phyloP scores from a whole-genome alignment of 1,139 yeast species.

The Zygosaccharomyces pseudobailii region DNA sequence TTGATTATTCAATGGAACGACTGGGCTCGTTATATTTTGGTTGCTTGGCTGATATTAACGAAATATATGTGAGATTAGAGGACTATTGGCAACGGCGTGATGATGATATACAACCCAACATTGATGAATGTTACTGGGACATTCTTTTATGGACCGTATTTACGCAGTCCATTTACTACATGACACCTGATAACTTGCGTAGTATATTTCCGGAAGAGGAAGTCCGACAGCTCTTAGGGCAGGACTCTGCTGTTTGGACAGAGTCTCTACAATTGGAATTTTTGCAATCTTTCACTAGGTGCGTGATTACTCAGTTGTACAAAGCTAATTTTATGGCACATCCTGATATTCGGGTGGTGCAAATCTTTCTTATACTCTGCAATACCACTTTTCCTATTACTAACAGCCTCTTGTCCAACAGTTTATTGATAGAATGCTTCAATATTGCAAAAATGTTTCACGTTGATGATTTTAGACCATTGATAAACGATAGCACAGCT shows the following conservation, averaged over 20 bases:
- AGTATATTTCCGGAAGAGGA: slow-evolving; percentile 11
- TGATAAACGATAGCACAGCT: slow-evolving; percentile 22
- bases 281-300: slow-evolving; percentile 15
- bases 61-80: slow-evolving; percentile 26
- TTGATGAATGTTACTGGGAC: slow-evolving; percentile 25
- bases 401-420: slow-evolving; percentile 15
- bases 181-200: slow-evolving; percentile 19
- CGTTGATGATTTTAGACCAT: slow-evolving; percentile 18
- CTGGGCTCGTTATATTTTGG: slow-evolving; percentile 33
- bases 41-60: slow-evolving; percentile 28
- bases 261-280: slow-evolving; percentile 16
- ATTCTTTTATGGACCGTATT: slow-evolving; percentile 30
- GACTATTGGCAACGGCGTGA: slow-evolving; percentile 23
- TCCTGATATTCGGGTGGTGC: slow-evolving; percentile 29
- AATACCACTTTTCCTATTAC: slow-evolving; percentile 22
- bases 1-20: slow-evolving; percentile 31
- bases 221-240: slow-evolving; percentile 4
- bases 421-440: slow-evolving; percentile 23
- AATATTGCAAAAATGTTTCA: slow-evolving; percentile 25
- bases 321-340: slow-evolving; percentile 18
- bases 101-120: slow-evolving; percentile 1
- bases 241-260: slow-evolving; percentile 12
- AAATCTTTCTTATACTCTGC: slow-evolving; percentile 24
- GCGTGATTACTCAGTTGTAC: slow-evolving; percentile 18
- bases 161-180: slow-evolving; percentile 27